Conservation (phyloP, 2,329 filamentous ascomycete species). For the Mariannaea sp. region DNA sequence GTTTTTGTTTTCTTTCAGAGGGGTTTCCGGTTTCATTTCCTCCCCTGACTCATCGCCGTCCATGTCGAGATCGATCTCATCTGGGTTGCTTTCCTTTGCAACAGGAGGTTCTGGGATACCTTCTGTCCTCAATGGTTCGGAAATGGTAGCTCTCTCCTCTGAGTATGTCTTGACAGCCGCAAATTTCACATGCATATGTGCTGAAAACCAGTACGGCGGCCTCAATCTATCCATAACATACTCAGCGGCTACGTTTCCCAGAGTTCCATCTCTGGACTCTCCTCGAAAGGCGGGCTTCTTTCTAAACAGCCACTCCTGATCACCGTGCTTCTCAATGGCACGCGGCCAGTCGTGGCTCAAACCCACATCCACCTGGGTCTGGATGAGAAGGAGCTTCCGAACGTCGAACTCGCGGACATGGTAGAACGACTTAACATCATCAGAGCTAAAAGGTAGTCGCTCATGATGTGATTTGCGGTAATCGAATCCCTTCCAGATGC, state of each 20-base stretch:
- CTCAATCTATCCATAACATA: conserved; percentile 80
- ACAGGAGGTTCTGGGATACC: conserved; percentile 3
- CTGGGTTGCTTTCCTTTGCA: conserved; percentile 55
- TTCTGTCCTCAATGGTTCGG: conserved; percentile 18
- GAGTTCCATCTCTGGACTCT: conserved; percentile 74
- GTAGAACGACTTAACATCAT: conserved; percentile 82
- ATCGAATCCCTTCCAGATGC: conserved; percentile 93
- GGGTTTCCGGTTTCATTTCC: no score
- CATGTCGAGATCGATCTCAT: conserved; percentile 73
- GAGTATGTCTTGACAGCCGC: conserved; percentile 67
- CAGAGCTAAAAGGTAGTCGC: conserved; percentile 78
- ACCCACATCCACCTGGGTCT: conserved; percentile 88
- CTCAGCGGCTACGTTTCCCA: conserved; percentile 81
- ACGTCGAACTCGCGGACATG: conserved; percentile 89
- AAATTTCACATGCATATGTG: conserved; percentile 91
- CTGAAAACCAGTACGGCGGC: conserved; percentile 89
- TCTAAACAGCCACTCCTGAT: conserved; percentile 69
- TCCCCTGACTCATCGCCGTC: conserved; percentile 53
- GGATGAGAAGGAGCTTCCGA: conserved; percentile 83
- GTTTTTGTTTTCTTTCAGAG: conserved; percentile 2
- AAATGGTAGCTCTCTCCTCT: conserved; percentile 43
- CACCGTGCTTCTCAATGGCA: conserved; percentile 77
- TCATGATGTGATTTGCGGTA: conserved; percentile 85
- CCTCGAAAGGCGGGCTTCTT: conserved; percentile 75
- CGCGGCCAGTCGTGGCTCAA: conserved; percentile 96